Evolutionary conservation across 2,329 filamentous ascomycete genomes (phyloP).

Genomic region (Graphiopsis chlorocephala): DNA sequence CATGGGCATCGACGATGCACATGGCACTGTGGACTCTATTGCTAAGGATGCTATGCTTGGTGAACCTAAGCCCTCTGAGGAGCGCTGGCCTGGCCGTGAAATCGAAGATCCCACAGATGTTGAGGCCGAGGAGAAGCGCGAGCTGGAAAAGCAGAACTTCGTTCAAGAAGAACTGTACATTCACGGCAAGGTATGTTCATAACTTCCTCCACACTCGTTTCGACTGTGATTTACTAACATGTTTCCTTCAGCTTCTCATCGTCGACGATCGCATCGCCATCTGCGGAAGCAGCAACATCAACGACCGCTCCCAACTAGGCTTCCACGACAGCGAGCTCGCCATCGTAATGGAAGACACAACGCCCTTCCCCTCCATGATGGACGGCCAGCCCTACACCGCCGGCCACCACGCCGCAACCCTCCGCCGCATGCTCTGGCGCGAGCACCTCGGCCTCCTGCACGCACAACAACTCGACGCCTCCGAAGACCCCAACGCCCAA

Average conservation of each 20-base stretch:
- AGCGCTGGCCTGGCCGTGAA: conserved; percentile 67
- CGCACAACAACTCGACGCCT: conserved; percentile 65
- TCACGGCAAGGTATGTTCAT: conserved; percentile 71
- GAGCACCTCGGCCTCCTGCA: conserved; percentile 84
- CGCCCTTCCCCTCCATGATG: conserved; percentile 70
- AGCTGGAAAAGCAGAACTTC: conserved; percentile 81
- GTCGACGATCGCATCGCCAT: conserved; percentile 82
- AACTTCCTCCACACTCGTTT: neutral
- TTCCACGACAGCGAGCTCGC: conserved; percentile 88
- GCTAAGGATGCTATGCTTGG: conserved; percentile 82
- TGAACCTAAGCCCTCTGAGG: conserved; percentile 61
- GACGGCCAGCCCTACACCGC: conserved; percentile 73
- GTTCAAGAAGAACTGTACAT: conserved; percentile 96
- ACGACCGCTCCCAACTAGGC: conserved; percentile 84
- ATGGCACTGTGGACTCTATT: conserved; percentile 59
- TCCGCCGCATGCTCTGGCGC: conserved; percentile 80
- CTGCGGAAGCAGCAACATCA: conserved; percentile 69
- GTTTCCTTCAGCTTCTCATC: conserved; percentile 56
- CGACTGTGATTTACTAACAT: conserved; percentile 5
- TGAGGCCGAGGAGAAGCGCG: conserved; percentile 48
- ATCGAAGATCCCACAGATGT: conserved; percentile 19
- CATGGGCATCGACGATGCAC: conserved; percentile 35
- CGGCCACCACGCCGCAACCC: conserved; percentile 75
- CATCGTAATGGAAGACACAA: conserved; percentile 83
- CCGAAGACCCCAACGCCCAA: conserved; percentile 70